Evolutionary conservation across 768 basidiomycete species (phyloP), one percentile per base, ranked within the genome.

Genomic region (Mycena capillaripes): DNA sequence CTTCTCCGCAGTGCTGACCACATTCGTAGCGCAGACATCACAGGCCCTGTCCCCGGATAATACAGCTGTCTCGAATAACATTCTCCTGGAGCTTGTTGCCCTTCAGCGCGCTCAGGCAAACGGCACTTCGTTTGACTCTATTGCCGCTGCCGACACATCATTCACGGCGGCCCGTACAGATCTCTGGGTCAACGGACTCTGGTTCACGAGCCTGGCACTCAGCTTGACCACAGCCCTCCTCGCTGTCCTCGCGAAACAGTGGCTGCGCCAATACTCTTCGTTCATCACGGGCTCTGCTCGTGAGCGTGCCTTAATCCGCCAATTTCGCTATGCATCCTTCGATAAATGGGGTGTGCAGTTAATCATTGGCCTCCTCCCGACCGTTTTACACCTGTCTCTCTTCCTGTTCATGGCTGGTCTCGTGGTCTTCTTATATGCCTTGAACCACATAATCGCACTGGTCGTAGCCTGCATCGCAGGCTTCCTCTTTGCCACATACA

Each of bases 11-110:
- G 75, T 76, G 4, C 72, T 76, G 36, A 75, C 76, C 16, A 62
- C 76, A 3, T 77, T 77, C 30, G 58, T 77, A 1, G 75, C 70
- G 7, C 75, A 77, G 64, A 72, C 71, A 1, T 75, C 75, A 36
- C 73, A 75, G 29, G 67, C 46, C 17, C 70, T 78, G 14, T 69
- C 67, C 27, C 61, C 71, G n/a, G 65, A 78, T 60, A 64, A 70
- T 52, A 46, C 50, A 29, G 65, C 56, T 42, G 36, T 69, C 25
- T 60, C 58, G 46, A 48, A 48, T 48, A n/a, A 4, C n/a, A 48
- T 48, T 5, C 46, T 48, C 8, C 46, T 36, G 12, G 34, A 36
- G 34, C 46, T 48, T 8, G 46, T 48, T 23, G 34, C 34, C 6
- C 34, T 48, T 16, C 46, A 48, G 46, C n/a, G 46, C 9, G 46